A percentile compares a stretch with the other conserved stretches of the same genome.
Conservation (phyloP, 129 eudicot genomes). For the Chrysanthemum makinoi region DNA sequence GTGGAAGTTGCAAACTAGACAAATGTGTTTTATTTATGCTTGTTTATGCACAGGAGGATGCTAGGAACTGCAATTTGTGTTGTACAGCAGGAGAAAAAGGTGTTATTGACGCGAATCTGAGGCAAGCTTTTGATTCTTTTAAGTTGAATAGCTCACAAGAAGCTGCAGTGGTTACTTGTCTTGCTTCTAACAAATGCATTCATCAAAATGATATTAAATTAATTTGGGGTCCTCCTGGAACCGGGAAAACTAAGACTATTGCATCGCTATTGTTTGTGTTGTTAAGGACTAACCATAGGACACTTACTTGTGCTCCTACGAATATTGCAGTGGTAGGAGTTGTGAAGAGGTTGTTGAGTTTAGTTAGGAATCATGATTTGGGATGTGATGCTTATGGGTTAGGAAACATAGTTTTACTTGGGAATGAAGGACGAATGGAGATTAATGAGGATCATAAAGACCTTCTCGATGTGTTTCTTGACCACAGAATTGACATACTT, state of each 20-base stretch:
- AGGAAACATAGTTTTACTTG: conserved; percentile 66
- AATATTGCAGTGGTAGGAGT: conserved; percentile 67
- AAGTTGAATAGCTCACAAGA: conserved; percentile 54
- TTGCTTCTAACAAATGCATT: conserved; percentile 37
- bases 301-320: conserved; percentile 75
- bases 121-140: conserved; percentile 20
- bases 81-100: conserved; percentile 10
- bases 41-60: conserved; percentile 28
- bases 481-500: conserved; percentile 37
- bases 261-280: conserved; percentile 40
- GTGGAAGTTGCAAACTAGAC: no score
- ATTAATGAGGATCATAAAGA: conserved; percentile 37
- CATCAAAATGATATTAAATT: conserved; percentile 40
- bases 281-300: conserved; percentile 36
- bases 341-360: conserved; percentile 32
- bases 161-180: conserved; percentile 45
- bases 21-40: neutral
- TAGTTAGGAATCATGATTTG: conserved; percentile 15
- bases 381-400: conserved; percentile 49
- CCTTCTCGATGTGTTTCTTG: conserved; percentile 49
- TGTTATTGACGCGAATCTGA: conserved; percentile 2
- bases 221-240: conserved; percentile 93
- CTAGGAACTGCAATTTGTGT: conserved; percentile 33
- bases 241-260: conserved; percentile 77
- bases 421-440: conserved; percentile 59